Evolutionary conservation across 2,329 filamentous ascomycete genomes (phyloP), one percentile per base, ranked within the genome.

Genomic region (Cryphonectria naterciae): DNA sequence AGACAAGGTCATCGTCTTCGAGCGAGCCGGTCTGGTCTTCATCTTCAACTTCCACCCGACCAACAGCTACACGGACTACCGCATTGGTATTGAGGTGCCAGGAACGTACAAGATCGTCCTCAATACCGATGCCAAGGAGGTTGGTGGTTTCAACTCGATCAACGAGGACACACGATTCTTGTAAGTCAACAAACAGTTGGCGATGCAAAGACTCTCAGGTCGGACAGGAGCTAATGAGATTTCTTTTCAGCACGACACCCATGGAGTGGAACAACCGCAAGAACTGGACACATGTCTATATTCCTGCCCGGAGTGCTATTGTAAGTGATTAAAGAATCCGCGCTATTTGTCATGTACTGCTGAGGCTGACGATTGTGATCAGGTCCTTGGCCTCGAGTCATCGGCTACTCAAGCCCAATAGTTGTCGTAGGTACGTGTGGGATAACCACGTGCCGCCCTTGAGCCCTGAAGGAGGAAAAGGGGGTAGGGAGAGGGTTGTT

Each of bases 1-100:
- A 28, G 96, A 99, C 83, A 99, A 98, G 84, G 91, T 98, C 60
- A 89, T 99, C 74, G 95, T 97, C 4, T 99, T 98, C 79, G 96
- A 99, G 84, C 89, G 96, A 43, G 96, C 90, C 1, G 95, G 95
- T 0, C 83, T 97, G 71, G 85, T 99, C 15, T 99, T 95, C 85
- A 87, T 98, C 76, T 98, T 99, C 87, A 99, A 99, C 83, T 98
- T 98, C 86, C 91, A 98, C 79, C 90, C 93, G 0, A 89, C 88
- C 39, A 83, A 91, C 75, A 97, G 94, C 81, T 99, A 92, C 82
- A 91, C 91, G 15, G 96, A 98, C 81, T 99, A 98, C 80, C 90
- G 95, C 52, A 91, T 99, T 63, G 96, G 96, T 25, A 87, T 99
- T 54, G 94, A 98, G 67, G 85, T 89, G 28, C 83, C 92, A 4